A percentile compares a stretch with the other conserved stretches of the same genome.
Conservation (phyloP, 2,329 filamentous ascomycete species). For the Penicillium sp. region DNA sequence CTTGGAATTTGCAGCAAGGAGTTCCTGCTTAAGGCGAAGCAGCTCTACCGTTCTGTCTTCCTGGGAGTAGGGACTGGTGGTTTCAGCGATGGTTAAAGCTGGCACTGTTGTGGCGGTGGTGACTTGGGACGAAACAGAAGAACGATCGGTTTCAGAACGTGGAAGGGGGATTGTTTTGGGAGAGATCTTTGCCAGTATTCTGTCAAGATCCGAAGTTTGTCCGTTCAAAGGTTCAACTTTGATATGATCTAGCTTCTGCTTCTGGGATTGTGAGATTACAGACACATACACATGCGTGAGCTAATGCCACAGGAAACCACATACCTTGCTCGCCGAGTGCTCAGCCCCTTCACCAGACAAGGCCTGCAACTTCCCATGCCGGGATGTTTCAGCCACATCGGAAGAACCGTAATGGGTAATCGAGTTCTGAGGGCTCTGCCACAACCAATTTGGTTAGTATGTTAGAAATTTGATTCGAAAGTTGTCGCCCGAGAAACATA, state of each 20-base stretch:
- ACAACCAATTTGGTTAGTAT: slow-evolving; percentile 1
- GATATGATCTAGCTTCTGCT: slow-evolving; percentile 48
- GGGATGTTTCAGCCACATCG: slow-evolving; percentile 35
- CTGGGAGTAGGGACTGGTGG: slow-evolving; percentile 11
- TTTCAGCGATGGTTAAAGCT: slow-evolving; percentile 9
- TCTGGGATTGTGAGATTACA: slow-evolving; percentile 41
- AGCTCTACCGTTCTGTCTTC: slow-evolving; percentile 49
- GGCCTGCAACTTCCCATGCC: slow-evolving; percentile 34
- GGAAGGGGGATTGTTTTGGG: slow-evolving; percentile 28
- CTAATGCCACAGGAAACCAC: slow-evolving; percentile 8
- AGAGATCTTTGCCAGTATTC: slow-evolving; percentile 48
- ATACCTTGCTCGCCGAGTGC: slow-evolving; percentile 39
- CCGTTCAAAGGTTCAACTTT: slow-evolving; percentile 28
- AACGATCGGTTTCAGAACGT: slow-evolving; percentile 23
- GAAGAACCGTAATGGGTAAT: slow-evolving; percentile 27
- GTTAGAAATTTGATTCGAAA: not conserved
- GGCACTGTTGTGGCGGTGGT: slow-evolving; percentile 16
- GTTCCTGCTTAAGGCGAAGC: slow-evolving; percentile 55
- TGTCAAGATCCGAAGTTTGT: slow-evolving; percentile 59
- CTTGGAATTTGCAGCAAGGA: slow-evolving; percentile 56
- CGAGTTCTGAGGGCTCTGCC: slow-evolving; percentile 27
- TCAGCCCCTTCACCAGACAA: slow-evolving; percentile 24
- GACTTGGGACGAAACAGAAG: slow-evolving; percentile 17
- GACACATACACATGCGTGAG: not conserved
- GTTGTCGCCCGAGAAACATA: slow-evolving; percentile 17